A percentile compares a stretch with the other conserved stretches of the same genome.
phyloP scores from a whole-genome alignment of 345 rosid species.

The Bruguiera gymnorhiza region DNA sequence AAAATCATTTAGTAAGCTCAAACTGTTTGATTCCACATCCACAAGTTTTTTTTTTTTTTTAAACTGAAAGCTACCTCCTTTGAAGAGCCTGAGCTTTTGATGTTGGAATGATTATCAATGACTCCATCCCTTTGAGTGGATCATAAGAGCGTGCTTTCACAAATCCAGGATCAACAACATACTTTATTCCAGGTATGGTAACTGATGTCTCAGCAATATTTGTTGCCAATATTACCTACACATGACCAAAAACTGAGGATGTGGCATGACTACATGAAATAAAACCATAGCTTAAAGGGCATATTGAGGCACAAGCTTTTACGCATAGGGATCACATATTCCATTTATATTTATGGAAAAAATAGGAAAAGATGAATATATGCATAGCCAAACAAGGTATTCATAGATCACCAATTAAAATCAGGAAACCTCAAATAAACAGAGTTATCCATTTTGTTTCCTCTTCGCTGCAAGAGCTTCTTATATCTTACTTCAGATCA shows the following conservation, averaged over 20 bases:
- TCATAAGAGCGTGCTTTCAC: constrained; percentile 84
- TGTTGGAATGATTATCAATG: constrained; percentile 65
- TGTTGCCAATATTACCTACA: constrained; percentile 84
- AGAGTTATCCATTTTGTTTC: too few species aligned
- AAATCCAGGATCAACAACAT: constrained; percentile 88
- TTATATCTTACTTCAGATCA: background rate
- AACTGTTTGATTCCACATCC: background rate
- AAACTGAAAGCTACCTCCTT: constrained; percentile 52
- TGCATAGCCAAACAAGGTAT: too few species aligned
- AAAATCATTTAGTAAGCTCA: constrained; percentile 14
- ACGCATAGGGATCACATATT: too few species aligned
- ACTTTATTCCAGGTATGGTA: constrained; percentile 90
- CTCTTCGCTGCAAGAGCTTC: too few species aligned
- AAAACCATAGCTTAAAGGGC: background rate
- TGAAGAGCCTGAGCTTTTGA: constrained; percentile 92
- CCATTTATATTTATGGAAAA: too few species aligned
- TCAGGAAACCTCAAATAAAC: too few species aligned
- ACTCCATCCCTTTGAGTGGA: constrained; percentile 81
- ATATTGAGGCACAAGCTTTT: background rate
- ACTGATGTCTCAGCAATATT: constrained; percentile 97
- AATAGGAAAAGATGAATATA: too few species aligned
- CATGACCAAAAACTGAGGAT: constrained; percentile 8
- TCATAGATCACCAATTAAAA: too few species aligned
- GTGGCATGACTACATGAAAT: constrained; percentile 4
- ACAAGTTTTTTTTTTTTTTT: background rate